Base-by-base conservation (phyloP, 1,284 basidiomycete species). In the Sporisorium iseilematis-ciliati region DNA sequence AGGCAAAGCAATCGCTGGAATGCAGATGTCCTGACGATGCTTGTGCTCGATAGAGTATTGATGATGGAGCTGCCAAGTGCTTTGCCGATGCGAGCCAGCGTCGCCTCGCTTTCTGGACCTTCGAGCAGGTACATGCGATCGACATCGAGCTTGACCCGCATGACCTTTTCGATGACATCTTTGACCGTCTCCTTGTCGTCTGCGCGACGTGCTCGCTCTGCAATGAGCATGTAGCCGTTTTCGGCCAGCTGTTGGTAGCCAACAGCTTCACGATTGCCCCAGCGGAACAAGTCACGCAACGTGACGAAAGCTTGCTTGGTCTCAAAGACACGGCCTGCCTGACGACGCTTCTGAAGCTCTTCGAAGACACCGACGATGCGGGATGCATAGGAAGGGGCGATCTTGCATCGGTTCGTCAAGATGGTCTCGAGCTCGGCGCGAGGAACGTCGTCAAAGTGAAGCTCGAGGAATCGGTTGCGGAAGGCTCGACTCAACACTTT, bases 271-370 rank as follows among this genome's bases (percentile, higher is more conserved):
- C 97, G 89, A 16, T 91, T 91, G 3, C 95, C 97, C 97, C 97
- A 99, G 35, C 97, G 90, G 87, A 99, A 99, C 12, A 99, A 88
- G 85, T 99, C 97, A 68, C 97, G 92, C 11, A 99, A 89, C 1
- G 97, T 99, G 0, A 93, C 97, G 83, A 98, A 99, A 1, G 94
- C 93, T 50, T 96, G 92, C 86, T 96, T 98, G 80, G 94, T 96
- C 87, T 99, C 97, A 84, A 99, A 99, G 43, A 99, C 92, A 21
- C 96, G 90, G 40, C 92, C 90, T 0, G 91, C 90, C 85, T 98
- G 95, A 23, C 97, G 90, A 26, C 94, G 91, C 79, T 93, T 93
- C 85, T 97, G 95, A 8, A 99, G 88, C 85, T 99, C 96, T 58
- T 90, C 91, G 84, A 99, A 99, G 20, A 99, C 96, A 40, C 88